These are phyloP conservation scores for Pyrenophora teres DNA, from an alignment of 2,329 filamentous ascomycete species.

Conservation along the genomic window DNA sequence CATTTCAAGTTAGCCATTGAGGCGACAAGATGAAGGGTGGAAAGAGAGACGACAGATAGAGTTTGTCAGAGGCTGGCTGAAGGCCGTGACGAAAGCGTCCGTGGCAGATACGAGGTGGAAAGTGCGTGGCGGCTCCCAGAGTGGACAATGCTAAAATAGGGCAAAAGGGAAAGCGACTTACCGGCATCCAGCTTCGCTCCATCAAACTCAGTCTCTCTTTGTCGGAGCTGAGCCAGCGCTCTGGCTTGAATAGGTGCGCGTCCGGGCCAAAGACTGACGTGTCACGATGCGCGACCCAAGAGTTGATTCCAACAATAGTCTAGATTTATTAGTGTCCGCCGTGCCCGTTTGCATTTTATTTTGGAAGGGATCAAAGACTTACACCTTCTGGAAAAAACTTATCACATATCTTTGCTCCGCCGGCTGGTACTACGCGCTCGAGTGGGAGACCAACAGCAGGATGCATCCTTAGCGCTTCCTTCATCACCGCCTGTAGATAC, in stretches of 20 bases:
- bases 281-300: slow-evolving; percentile 27
- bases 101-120: neutral
- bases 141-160: too few relatives aligned
- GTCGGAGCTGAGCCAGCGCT: slow-evolving; percentile 25
- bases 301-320: slow-evolving; percentile 29
- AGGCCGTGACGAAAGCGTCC: neutral
- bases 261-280: slow-evolving; percentile 22
- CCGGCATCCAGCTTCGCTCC: slow-evolving; percentile 27
- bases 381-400: slow-evolving; percentile 24
- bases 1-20: neutral
- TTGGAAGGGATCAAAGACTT: neutral
- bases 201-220: slow-evolving; percentile 20
- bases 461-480: slow-evolving; percentile 33
- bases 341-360: too few relatives aligned
- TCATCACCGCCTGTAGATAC: slow-evolving; percentile 37
- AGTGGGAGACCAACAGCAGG: slow-evolving; percentile 30
- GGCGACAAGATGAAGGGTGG: neutral
- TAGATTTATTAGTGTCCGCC: neutral
- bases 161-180: slow-evolving; percentile 4
- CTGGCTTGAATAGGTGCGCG: slow-evolving; percentile 22
- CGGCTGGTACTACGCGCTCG: slow-evolving; percentile 25
- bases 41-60: neutral
- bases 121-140: neutral
- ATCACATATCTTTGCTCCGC: slow-evolving; percentile 20
- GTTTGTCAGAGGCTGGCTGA: slow-evolving; percentile 1